Evolutionary conservation across 345 rosid genomes (phyloP).

Genomic region (Hirschfeldia incana): DNA sequence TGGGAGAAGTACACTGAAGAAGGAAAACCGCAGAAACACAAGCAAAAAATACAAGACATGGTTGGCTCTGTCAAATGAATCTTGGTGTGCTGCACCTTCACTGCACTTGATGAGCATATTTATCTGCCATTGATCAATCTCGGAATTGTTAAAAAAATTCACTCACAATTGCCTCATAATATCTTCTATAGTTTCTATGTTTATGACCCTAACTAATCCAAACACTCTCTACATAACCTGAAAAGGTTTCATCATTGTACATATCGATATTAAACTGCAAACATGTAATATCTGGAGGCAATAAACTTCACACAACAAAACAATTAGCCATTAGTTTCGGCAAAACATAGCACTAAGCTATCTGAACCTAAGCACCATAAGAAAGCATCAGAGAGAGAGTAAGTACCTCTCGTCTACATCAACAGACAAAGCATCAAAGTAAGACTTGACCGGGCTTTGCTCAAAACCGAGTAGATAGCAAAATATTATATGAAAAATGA

Average conservation of each 20-base stretch:
- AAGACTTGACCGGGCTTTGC: neutral
- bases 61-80: constrained; percentile 16
- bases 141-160: neutral
- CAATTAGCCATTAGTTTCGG: neutral
- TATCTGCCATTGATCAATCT: constrained; percentile 10
- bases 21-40: neutral
- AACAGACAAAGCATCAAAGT: constrained; percentile 20
- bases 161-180: neutral
- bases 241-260: neutral
- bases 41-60: constrained; percentile 24
- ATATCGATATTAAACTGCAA: neutral
- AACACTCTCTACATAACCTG: neutral
- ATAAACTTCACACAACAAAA: neutral
- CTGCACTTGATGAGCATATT: neutral
- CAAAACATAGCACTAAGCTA: neutral
- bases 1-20: neutral
- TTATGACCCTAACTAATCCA: neutral
- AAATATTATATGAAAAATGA: neutral
- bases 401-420: constrained; percentile 24
- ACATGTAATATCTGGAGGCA: too few relatives aligned
- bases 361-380: neutral
- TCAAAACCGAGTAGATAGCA: neutral
- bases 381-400: constrained; percentile 2
- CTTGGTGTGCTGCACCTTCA: neutral
- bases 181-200: neutral